Evolutionary conservation across 441 rosid species (phyloP).

Genomic region (Iberis amara): DNA sequence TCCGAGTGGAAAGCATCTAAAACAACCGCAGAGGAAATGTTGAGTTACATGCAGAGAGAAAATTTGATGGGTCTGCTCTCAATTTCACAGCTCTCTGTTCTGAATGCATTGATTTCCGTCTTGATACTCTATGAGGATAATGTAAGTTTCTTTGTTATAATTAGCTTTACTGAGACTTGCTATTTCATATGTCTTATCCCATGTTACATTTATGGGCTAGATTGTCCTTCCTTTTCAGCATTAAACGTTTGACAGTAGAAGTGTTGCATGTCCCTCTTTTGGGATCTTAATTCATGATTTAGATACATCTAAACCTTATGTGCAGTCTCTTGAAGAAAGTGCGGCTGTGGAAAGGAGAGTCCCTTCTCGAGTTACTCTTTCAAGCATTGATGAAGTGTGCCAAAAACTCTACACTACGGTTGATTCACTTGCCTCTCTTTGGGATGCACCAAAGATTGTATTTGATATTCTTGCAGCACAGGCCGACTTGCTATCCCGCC

Average conservation of each 20-base stretch:
- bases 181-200: conserved; percentile 9
- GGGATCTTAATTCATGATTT: conserved; percentile 6
- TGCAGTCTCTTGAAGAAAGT: conserved; percentile 46
- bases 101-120: conserved; percentile 58
- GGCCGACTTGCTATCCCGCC: conserved; percentile 60
- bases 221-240: conserved; percentile 9
- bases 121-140: conserved; percentile 49
- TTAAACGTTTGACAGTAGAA: conserved; percentile 5
- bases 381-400: conserved; percentile 51
- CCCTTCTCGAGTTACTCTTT: conserved; percentile 44
- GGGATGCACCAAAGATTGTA: conserved; percentile 47
- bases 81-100: conserved; percentile 54
- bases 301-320: conserved; percentile 12
- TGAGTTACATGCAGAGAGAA: conserved; percentile 57
- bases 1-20: conserved; percentile 70
- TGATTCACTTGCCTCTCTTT: conserved; percentile 41
- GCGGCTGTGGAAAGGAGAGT: conserved; percentile 35
- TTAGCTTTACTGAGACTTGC: conserved; percentile 9
- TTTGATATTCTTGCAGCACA: conserved; percentile 59
- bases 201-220: conserved; percentile 4
- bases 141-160: conserved; percentile 46
- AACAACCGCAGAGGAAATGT: conserved; percentile 54
- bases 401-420: conserved; percentile 36
- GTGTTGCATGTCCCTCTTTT: background rate
- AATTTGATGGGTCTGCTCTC: conserved; percentile 63